phyloP scores from a whole-genome alignment of 169 alveolate genomes.

The Plasmodium ovale region DNA sequence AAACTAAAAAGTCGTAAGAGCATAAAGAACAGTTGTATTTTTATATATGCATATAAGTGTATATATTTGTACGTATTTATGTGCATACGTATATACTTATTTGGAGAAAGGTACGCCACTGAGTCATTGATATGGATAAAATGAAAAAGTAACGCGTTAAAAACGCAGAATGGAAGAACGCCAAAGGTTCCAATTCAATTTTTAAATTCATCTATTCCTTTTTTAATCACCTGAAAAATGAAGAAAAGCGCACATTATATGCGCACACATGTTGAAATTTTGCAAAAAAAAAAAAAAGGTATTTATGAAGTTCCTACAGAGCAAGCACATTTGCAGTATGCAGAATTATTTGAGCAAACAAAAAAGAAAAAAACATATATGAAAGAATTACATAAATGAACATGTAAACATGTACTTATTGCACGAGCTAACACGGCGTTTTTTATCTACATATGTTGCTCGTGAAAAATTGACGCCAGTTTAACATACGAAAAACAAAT shows the following conservation, averaged over 20 bases:
- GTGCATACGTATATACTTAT: neutral
- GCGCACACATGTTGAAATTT: no score
- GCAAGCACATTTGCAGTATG: no score
- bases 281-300: slow-evolving; percentile 1
- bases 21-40: no score
- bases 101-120: neutral
- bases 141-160: no score
- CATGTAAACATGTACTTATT: neutral
- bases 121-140: no score
- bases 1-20: no score
- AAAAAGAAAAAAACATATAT: neutral
- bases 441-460: no score
- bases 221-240: slow-evolving; percentile 53
- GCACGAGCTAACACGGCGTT: no score
- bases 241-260: neutral
- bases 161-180: slow-evolving; percentile 8
- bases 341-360: neutral
- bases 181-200: slow-evolving; percentile 1
- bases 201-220: slow-evolving; percentile 68
- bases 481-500: neutral
- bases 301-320: neutral
- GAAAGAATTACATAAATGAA: neutral
- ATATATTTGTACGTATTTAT: no score
- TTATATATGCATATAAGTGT: no score
- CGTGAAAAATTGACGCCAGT: no score